These are phyloP conservation scores for Neurospora sp. DNA, from an alignment of 2,329 filamentous ascomycete genomes.

Conservation along the genomic window DNA sequence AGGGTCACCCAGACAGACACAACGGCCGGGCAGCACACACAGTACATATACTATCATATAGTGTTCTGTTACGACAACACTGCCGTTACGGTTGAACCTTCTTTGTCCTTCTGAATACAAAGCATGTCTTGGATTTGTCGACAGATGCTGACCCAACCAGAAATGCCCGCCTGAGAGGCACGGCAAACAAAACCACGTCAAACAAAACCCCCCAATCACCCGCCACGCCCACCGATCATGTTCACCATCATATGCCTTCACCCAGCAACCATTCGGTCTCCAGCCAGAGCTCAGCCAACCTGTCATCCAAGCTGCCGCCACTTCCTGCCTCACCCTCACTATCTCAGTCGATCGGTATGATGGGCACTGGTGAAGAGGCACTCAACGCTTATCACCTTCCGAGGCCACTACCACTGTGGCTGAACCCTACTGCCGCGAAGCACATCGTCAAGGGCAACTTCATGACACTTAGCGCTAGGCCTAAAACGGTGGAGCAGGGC, in stretches of 20 bases:
- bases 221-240: slow-evolving; percentile 5
- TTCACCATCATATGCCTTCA: slow-evolving; percentile 16
- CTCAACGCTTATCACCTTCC: slow-evolving; percentile 54
- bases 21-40: not conserved
- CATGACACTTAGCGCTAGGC: slow-evolving; percentile 86
- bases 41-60: not conserved
- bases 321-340: slow-evolving; percentile 54
- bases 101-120: not conserved
- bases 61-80: not conserved
- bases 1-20: not conserved
- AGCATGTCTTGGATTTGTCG: not conserved
- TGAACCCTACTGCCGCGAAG: slow-evolving; percentile 64
- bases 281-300: slow-evolving; percentile 41
- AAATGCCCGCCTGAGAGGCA: slow-evolving; percentile 18
- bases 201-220: slow-evolving; percentile 19
- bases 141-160: slow-evolving; percentile 5
- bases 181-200: not conserved
- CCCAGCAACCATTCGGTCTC: slow-evolving; percentile 25
- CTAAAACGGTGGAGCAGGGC: slow-evolving; percentile 85
- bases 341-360: slow-evolving; percentile 41
- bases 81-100: not conserved
- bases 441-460: slow-evolving; percentile 97
- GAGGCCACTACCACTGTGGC: slow-evolving; percentile 60
- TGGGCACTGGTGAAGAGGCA: slow-evolving; percentile 41
- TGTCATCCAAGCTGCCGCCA: slow-evolving; percentile 48